These are phyloP conservation scores for Jackrogersella multiformis DNA, from an alignment of 495 filamentous ascomycete genomes.

Conservation along the genomic window DNA sequence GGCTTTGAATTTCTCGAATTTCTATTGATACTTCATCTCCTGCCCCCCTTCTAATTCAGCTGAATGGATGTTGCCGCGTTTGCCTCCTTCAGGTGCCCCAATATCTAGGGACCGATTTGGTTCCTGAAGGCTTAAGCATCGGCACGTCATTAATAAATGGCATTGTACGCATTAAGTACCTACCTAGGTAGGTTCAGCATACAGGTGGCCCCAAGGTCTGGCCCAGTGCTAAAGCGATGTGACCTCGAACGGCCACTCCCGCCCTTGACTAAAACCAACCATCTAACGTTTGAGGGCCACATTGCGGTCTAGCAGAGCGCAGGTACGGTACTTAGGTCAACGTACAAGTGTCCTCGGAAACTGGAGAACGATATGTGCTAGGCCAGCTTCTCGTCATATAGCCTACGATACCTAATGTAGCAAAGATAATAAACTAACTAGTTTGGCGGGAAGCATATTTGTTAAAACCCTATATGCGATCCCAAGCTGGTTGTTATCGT, in stretches of 20 bases:
- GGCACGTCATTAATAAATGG: slow-evolving; percentile 36
- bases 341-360: slow-evolving; percentile 16
- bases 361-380: slow-evolving; percentile 6
- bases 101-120: slow-evolving; percentile 19
- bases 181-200: background rate
- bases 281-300: slow-evolving; percentile 8
- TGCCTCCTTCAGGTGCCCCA: slow-evolving; percentile 18
- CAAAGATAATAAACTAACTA: slow-evolving; percentile 10
- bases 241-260: slow-evolving; percentile 40
- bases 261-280: slow-evolving; percentile 19
- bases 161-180: slow-evolving; percentile 13
- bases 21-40: slow-evolving; percentile 30
- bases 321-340: too few relatives aligned
- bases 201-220: slow-evolving; percentile 18
- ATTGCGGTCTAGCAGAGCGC: slow-evolving; percentile 15
- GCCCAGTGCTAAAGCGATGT: slow-evolving; percentile 35
- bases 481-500: background rate
- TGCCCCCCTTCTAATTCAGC: slow-evolving; percentile 33
- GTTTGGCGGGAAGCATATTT: background rate
- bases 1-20: slow-evolving; percentile 28
- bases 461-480: slow-evolving; percentile 1
- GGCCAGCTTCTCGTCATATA: slow-evolving; percentile 7
- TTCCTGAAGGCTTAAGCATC: slow-evolving; percentile 33
- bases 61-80: slow-evolving; percentile 34
- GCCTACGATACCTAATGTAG: background rate